Base-by-base conservation (phyloP, 176 grass and related monocot genomes). In the Canna indica region DNA sequence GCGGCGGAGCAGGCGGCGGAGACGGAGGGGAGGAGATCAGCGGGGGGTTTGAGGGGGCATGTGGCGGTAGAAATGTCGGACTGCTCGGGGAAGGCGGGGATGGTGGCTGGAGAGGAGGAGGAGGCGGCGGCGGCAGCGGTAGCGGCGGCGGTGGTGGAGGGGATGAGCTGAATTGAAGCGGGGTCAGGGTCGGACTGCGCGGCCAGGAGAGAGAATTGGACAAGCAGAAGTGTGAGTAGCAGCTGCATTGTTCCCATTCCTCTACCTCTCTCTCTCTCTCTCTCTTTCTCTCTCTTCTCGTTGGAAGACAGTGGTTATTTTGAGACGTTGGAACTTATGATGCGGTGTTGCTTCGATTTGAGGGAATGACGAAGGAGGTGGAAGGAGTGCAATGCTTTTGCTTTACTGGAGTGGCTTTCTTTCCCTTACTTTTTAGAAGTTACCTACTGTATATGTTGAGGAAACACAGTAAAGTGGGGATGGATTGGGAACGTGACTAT, bases 21-120 rank as follows among this genome's bases (percentile, higher is more conserved):
- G 39, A 70, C 68, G 13, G 41, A 70, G 8, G 68, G 68, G 34
- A 59, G 36, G 52, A 59, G 54, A 34, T 42, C 50, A 34, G 50
- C 35, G 11, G 71, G 52, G 53, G 53, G 54, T 33, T 59, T 33
- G 53, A 73, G 54, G 8, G 50, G 71, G 24, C 54, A 73, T 11
- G 54, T 24, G 32, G 14, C 35, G 6, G 22, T 32, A 15, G 71
- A 38, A 1, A 42, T 22, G 34, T 59, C 71, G 33, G 71, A 73
- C 24, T 70, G 68, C 68, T 70, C 68, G 13, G 68, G 68, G 44
- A 70, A 70, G 41, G 68, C 68, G 42, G 68, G 68, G 11, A 70
- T 70, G 42, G 68, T 70, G 27, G 42, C 1, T 1, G 41, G n/a
- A n/a, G 59, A 13, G 59, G 36, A 13, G 1, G 65, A 38, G 36